Percentiles rank a stretch among this genome's conserved stretches.
Conservation (phyloP, 768 basidiomycete genomes). For the Lepiota brunneoincarnata region DNA sequence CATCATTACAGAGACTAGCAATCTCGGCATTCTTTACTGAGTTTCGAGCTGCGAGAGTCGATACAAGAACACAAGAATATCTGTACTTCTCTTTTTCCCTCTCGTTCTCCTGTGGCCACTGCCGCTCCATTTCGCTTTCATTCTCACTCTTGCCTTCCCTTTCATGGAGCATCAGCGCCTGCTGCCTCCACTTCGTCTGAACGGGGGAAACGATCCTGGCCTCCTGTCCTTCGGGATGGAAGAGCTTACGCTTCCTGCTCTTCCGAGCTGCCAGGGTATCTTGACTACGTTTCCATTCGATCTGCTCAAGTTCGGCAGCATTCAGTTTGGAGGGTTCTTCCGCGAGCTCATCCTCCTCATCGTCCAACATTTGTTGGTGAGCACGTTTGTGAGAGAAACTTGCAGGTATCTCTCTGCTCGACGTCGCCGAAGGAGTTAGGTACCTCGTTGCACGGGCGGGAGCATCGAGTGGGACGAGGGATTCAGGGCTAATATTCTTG, state of each 20-base stretch:
- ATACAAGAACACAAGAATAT: too few species aligned
- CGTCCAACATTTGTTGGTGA: conserved; percentile 41
- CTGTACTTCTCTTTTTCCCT: too few species aligned
- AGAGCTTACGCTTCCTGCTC: conserved; percentile 70
- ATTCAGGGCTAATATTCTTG: conserved; percentile 58
- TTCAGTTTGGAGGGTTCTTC: conserved; percentile 33
- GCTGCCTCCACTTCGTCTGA: conserved; percentile 52
- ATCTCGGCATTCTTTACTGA: too few species aligned
- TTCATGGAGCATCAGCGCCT: conserved; percentile 38
- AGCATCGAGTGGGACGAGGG: conserved; percentile 68
- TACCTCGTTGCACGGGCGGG: conserved; percentile 75
- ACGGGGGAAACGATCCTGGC: conserved; percentile 39
- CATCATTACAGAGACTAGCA: too few species aligned
- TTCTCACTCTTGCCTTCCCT: too few species aligned
- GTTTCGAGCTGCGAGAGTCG: too few species aligned
- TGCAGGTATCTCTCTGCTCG: conserved; percentile 69
- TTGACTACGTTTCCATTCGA: conserved; percentile 75
- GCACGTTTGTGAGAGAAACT: conserved; percentile 64
- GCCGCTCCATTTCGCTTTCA: too few species aligned
- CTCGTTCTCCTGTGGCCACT: too few species aligned
- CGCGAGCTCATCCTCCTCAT: too few species aligned
- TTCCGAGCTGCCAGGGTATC: conserved; percentile 81
- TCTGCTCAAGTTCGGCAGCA: conserved; percentile 55
- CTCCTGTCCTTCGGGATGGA: conserved; percentile 65
- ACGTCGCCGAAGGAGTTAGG: conserved; percentile 61